phyloP scores from a whole-genome alignment of 805 yeast species.

The Hanseniaspora valbyensis region DNA sequence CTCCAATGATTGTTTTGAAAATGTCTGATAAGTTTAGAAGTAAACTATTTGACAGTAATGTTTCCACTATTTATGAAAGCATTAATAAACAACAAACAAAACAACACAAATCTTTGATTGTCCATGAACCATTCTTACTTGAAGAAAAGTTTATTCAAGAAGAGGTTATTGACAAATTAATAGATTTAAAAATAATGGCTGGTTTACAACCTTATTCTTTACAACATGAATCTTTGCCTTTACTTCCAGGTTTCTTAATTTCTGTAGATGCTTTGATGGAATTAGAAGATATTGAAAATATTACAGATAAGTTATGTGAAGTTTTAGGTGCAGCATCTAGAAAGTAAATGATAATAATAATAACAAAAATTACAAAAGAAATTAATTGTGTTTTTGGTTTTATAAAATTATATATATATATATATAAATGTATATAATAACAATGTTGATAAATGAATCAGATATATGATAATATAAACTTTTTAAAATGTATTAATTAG shows the following conservation, averaged over 20 bases:
- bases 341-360: background rate
- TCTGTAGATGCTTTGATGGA: constrained; percentile 39
- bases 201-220: constrained; percentile 53
- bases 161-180: constrained; percentile 48
- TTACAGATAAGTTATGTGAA: constrained; percentile 1
- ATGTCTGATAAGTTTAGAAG: constrained; percentile 35
- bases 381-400: too few species aligned
- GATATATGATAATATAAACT: too few species aligned
- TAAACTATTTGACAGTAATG: constrained; percentile 25
- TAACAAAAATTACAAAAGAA: background rate
- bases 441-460: too few species aligned
- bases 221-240: constrained; percentile 64
- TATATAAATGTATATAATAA: too few species aligned
- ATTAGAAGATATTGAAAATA: constrained; percentile 30
- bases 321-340: constrained; percentile 14
- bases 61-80: constrained; percentile 23
- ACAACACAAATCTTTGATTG: constrained; percentile 25
- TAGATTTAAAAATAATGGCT: constrained; percentile 45
- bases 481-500: too few species aligned
- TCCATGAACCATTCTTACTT: constrained; percentile 30
- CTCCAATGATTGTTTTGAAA: constrained; percentile 62
- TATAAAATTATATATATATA: too few species aligned
- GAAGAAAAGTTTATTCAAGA: constrained; percentile 56
- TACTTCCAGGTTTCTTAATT: constrained; percentile 50
- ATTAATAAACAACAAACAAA: constrained; percentile 26